Conservation (phyloP, 1,284 basidiomycete genomes). For the Microbotryum scabiosae region DNA sequence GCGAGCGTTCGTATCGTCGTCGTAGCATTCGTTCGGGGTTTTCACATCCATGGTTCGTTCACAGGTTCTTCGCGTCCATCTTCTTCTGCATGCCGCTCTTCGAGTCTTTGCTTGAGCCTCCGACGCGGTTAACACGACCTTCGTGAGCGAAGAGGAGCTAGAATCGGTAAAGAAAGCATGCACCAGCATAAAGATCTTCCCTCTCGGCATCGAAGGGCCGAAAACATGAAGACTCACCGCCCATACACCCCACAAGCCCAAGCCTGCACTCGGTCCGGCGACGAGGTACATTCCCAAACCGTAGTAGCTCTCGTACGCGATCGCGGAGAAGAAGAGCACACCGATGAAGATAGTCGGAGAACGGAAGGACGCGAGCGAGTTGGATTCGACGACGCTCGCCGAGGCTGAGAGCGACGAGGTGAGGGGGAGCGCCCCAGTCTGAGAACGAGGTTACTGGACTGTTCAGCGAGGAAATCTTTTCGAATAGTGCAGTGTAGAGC, state of each 20-base stretch:
- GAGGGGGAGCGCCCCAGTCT: slow-evolving; percentile 21
- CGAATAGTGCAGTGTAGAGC: neutral
- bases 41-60: too few relatives aligned
- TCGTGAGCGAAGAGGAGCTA: slow-evolving; percentile 22
- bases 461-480: neutral
- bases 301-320: slow-evolving; percentile 11
- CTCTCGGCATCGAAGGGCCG: neutral
- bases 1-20: too few relatives aligned
- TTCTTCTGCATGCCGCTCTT: too few relatives aligned
- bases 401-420: slow-evolving; percentile 16
- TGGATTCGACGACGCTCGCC: neutral
- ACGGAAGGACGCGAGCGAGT: slow-evolving; percentile 13
- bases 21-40: too few relatives aligned
- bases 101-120: too few relatives aligned
- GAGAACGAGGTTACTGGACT: neutral
- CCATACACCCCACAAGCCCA: slow-evolving; percentile 18
- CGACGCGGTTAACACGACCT: slow-evolving; percentile 12
- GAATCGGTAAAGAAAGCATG: neutral
- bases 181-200: neutral
- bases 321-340: slow-evolving; percentile 9
- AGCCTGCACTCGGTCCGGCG: slow-evolving; percentile 2
- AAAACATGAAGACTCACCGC: slow-evolving; percentile 6
- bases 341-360: slow-evolving; percentile 12
- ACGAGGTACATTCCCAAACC: slow-evolving; percentile 9
- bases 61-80: too few relatives aligned